These are phyloP conservation scores for Corymbia calophylla DNA, from an alignment of 441 rosid species.

Conservation along the genomic window DNA sequence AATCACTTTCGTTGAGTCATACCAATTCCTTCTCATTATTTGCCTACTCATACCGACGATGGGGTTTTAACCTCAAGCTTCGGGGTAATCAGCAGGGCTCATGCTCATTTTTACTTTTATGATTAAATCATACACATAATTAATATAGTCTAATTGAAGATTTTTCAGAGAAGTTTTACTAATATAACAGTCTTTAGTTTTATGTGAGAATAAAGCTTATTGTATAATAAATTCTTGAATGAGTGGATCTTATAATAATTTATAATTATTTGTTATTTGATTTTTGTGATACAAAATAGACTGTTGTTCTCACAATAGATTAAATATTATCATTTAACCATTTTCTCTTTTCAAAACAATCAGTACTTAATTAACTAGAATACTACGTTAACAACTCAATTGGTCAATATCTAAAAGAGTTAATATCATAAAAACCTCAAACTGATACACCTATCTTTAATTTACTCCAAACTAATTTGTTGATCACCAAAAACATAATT, in stretches of 20 bases:
- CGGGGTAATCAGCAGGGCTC: background rate
- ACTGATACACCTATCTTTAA: too few relatives aligned
- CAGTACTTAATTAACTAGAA: background rate
- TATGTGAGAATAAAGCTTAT: too few relatives aligned
- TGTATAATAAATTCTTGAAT: too few relatives aligned
- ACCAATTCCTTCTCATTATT: background rate
- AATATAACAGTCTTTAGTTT: too few relatives aligned
- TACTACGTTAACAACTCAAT: background rate
- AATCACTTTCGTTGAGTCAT: background rate
- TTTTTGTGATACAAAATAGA: too few relatives aligned
- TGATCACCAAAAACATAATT: too few relatives aligned
- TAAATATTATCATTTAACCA: too few relatives aligned
- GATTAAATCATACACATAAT: background rate
- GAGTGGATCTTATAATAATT: too few relatives aligned
- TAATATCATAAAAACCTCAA: too few relatives aligned
- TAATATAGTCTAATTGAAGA: background rate
- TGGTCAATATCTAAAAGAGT: background rate
- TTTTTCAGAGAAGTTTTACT: background rate
- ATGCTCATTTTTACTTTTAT: background rate
- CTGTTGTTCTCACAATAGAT: too few relatives aligned
- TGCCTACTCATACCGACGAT: background rate
- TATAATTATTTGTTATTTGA: too few relatives aligned
- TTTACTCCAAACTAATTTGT: accelerated
- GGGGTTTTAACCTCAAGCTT: background rate
- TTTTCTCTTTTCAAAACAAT: background rate